Evolutionary conservation across 768 basidiomycete species (phyloP), one percentile per base, ranked within the genome.

Genomic region (Ephemerocybe angulata): DNA sequence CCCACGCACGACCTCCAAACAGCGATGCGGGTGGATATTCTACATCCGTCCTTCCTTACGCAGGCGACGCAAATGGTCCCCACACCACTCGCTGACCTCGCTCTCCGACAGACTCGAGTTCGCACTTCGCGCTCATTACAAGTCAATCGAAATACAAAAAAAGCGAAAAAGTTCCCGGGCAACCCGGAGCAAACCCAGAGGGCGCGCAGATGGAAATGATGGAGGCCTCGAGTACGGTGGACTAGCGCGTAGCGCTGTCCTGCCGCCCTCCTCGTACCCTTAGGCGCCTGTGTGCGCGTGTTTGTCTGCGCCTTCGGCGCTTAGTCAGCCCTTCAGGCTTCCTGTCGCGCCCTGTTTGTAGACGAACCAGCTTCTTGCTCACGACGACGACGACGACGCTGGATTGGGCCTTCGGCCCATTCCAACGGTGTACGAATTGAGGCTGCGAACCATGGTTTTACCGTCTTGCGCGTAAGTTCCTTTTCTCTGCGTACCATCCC

Each of bases 31-130:
- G 1, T 77, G 81, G n/a, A 97, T 98, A 53, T 74, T 92, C 40
- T 85, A 98, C 93, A 96, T 58, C 93, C 96, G 0, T 88, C 90
- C 2, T 80, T 99, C 17, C 84, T 99, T 49, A 98, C 97, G 1
- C 71, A 90, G 7, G 91, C 94, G 1, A 90, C 94, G 0, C 90
- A 90, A 61, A 80, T 78, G 17, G 84, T 88, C 0, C 80, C 98
- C 40, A 92, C 90, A 1, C 77, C 79, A 53, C 78, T 84, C 27
- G 92, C 94, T 1, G 86, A 96, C 59, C 75, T 97, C 24, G 91
- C 82, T 99, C 12, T 90, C 93, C 13, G 97, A 99, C 73, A 99
- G 98, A 64, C 88, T 99, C 27, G 96, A 98, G 2, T 97, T 97
- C 0, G 79, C 88, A 98, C 8, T 84, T 99, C 19, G 85, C 81